Evolutionary conservation across 2,329 filamentous ascomycete species (phyloP).

Genomic region (Dothideomycetidae sp.): DNA sequence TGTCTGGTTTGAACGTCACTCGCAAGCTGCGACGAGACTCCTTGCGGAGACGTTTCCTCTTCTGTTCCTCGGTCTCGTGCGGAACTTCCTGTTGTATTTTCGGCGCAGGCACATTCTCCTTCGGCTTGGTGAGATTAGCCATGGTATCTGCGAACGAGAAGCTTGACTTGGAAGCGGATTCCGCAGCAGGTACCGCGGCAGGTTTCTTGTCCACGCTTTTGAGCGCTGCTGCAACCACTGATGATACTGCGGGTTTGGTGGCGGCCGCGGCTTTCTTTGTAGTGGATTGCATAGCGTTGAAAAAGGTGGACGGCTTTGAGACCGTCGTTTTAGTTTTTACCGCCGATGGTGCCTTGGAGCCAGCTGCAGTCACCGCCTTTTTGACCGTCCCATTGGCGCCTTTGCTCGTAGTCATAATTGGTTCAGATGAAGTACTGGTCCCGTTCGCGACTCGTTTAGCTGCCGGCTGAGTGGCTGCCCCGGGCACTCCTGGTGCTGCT

Average conservation of each 20-base stretch:
- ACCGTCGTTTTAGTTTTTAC: constrained; percentile 24
- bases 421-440: constrained; percentile 2
- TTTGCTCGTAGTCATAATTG: constrained; percentile 8
- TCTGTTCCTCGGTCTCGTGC: constrained; percentile 54
- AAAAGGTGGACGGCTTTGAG: constrained; percentile 33
- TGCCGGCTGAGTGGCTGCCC: constrained; percentile 14
- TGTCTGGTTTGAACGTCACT: constrained; percentile 56
- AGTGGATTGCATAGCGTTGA: constrained; percentile 32
- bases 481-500: constrained; percentile 11
- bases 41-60: constrained; percentile 53
- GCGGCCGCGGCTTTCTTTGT: constrained; percentile 29
- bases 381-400: constrained; percentile 12
- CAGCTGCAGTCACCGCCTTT: constrained; percentile 14
- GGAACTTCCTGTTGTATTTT: constrained; percentile 34
- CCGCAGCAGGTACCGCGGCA: constrained; percentile 9
- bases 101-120: constrained; percentile 35
- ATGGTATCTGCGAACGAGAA: constrained; percentile 27
- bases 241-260: constrained; percentile 11
- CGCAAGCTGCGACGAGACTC: constrained; percentile 55
- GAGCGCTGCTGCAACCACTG: constrained; percentile 11
- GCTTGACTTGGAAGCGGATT: constrained; percentile 17
- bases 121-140: constrained; percentile 37
- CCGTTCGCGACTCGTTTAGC: constrained; percentile 23
- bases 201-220: constrained; percentile 12
- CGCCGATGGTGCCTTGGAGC: constrained; percentile 13